Evolutionary conservation across 129 eudicot genomes (phyloP), one percentile per base, ranked within the genome.

Genomic region (Pseudognaphalium luteoalbum): DNA sequence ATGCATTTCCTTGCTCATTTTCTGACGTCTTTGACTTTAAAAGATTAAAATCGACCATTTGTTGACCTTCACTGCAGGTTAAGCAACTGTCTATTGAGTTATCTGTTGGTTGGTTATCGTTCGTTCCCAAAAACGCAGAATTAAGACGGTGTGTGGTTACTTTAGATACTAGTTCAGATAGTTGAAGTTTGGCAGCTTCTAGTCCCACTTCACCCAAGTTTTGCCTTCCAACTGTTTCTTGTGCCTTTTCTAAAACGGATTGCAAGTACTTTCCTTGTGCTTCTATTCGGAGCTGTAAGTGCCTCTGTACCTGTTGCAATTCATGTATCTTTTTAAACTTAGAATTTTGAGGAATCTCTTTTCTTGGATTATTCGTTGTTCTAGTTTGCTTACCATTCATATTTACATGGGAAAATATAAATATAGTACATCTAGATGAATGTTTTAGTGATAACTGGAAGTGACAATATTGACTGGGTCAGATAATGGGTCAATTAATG

Each of bases 181-280:
- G 83, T 71, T 85, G 97, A 78, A 82, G 81, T 72, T 87, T 90
- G 54, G 93, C 88, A 22, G 88, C 91, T 78, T 88, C 96, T 30
- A 85, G 78, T 58, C 93, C 93, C 56, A 80, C 87, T 74, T 83
- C 71, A 62, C 97, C 96, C 72, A 89, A 74, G 76, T 88, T 87
- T 76, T 94, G 93, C 62, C 81, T 86, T 76, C 88, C 96, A 25
- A 91, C 85, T 2, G 98, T 89, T 42, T 94, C 96, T 79, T 91
- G 89, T 47, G 98, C 98, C 77, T 87, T 91, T 81, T 94, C 98
- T 19, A 94, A 83, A 34, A 94, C 93, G 25, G 93, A 61, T 81
- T 94, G 97, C 37, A 94, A 83, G 80, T 94, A 91, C 84, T 91
- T 94, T 50, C 96, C 98, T 81, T 94, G 98, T 65, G 98, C 98